These are phyloP conservation scores for Hamamelis virginiana DNA, from an alignment of 164 flowering plant genomes.

Conservation along the genomic window DNA sequence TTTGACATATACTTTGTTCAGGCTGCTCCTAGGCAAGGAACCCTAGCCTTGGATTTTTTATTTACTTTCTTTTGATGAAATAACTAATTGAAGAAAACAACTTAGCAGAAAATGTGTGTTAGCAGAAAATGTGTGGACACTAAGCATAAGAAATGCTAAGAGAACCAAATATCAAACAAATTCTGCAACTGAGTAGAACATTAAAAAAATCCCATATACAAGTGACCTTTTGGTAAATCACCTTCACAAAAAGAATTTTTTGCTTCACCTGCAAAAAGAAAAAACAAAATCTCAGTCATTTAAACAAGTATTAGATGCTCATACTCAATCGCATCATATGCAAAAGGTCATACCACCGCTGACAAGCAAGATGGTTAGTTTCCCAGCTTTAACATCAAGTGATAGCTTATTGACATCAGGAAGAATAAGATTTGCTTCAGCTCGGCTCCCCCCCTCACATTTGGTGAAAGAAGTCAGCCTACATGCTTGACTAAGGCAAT, in stretches of 20 bases:
- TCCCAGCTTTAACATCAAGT: slow-evolving; percentile 19
- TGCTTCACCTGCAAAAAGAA: slow-evolving; percentile 8
- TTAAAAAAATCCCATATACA: slow-evolving; percentile 2
- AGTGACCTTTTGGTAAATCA: slow-evolving; percentile 2
- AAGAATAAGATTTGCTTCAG: slow-evolving; percentile 21
- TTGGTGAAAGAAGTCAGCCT: slow-evolving; percentile 8
- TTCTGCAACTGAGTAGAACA: slow-evolving; percentile 3
- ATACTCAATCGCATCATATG: background rate
- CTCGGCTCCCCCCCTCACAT: slow-evolving; percentile 15
- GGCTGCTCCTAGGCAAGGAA: background rate
- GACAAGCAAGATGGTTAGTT: slow-evolving; percentile 25
- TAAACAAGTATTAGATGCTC: background rate
- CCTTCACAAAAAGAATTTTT: slow-evolving; percentile 6
- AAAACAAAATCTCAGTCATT: background rate
- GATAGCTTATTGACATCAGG: slow-evolving; percentile 28
- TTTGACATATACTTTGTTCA: background rate
- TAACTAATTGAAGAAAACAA: too few relatives aligned
- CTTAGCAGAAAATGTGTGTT: too few relatives aligned
- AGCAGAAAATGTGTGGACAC: background rate
- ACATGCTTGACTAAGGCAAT: slow-evolving; percentile 26
- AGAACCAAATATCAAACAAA: background rate
- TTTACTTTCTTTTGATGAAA: too few relatives aligned
- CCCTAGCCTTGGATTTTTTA: too few relatives aligned
- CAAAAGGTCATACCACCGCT: slow-evolving; percentile 22
- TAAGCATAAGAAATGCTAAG: background rate